These are phyloP conservation scores for Geoglossum cookeanum DNA, from an alignment of 2,329 filamentous ascomycete genomes.

Conservation along the genomic window DNA sequence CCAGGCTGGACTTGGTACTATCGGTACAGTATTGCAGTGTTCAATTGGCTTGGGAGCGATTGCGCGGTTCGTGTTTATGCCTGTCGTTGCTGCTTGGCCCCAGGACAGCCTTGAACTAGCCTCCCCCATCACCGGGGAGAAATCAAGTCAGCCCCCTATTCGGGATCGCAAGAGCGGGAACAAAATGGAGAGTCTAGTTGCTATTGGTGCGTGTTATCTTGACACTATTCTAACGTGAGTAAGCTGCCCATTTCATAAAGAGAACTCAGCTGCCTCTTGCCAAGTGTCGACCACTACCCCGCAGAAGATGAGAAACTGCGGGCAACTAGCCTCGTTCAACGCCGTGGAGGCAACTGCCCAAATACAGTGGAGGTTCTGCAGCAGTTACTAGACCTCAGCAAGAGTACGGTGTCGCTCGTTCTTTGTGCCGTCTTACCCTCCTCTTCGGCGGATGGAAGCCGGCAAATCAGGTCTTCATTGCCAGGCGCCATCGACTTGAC, in stretches of 20 bases:
- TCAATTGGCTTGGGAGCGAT: no score
- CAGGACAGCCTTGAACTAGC: no score
- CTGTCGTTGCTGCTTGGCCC: no score
- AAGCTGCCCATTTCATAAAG: slow-evolving; percentile 6
- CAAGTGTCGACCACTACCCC: slow-evolving; percentile 46
- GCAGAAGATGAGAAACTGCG: slow-evolving; percentile 54
- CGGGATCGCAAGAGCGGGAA: background rate
- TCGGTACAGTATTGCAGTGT: no score
- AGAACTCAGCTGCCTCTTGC: background rate
- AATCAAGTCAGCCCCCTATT: no score
- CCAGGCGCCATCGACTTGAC: slow-evolving; percentile 28
- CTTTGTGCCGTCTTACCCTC: slow-evolving; percentile 33
- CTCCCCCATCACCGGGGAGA: no score
- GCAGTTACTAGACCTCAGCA: slow-evolving; percentile 30
- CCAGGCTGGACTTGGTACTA: no score
- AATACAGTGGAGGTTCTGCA: slow-evolving; percentile 53
- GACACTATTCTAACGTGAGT: slow-evolving; percentile 49
- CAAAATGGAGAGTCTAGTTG: slow-evolving; percentile 37
- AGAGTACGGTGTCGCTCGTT: slow-evolving; percentile 14
- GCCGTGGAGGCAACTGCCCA: slow-evolving; percentile 53
- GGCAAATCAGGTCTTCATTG: slow-evolving; percentile 36
- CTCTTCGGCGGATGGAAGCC: slow-evolving; percentile 29
- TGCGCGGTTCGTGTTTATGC: no score
- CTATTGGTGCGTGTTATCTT: slow-evolving; percentile 49
- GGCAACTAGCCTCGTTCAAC: slow-evolving; percentile 36